phyloP scores from a whole-genome alignment of 495 filamentous ascomycete species.

The Aspergillus ostianus region DNA sequence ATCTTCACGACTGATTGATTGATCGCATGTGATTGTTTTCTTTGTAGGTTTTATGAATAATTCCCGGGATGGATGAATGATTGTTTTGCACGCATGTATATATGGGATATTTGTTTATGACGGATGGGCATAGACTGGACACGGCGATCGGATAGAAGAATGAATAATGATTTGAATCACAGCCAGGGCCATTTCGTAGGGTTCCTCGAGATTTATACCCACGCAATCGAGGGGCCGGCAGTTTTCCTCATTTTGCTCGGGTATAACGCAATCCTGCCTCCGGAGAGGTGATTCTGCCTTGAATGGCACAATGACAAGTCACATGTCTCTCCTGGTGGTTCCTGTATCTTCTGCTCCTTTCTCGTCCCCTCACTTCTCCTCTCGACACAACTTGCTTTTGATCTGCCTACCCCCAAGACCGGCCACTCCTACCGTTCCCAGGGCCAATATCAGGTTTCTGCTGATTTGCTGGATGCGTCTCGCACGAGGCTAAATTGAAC shows the following conservation, averaged over 20 bases:
- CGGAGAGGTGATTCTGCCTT: not conserved
- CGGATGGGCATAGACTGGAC: constrained; percentile 20
- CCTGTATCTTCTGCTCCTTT: not conserved
- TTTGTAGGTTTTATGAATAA: constrained; percentile 17
- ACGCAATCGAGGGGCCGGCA: not conserved
- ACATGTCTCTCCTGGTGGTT: not conserved
- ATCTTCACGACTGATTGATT: constrained; percentile 12
- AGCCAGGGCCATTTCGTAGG: not conserved
- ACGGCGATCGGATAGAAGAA: constrained; percentile 19
- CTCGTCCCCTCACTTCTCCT: not conserved
- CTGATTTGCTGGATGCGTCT: no score
- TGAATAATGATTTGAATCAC: not conserved
- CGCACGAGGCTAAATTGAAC: no score
- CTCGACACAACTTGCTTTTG: not conserved
- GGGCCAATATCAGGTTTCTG: no score
- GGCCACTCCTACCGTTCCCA: not conserved
- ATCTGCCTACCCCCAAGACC: no score
- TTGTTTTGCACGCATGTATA: constrained; percentile 16
- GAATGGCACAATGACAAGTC: not conserved
- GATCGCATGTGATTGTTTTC: not conserved
- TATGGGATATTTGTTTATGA: constrained; percentile 19
- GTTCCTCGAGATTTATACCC: no score
- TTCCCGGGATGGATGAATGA: constrained; percentile 20
- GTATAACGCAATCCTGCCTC: not conserved
- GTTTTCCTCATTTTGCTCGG: not conserved